Conservation (phyloP, 129 eudicot genomes). For the Heracleum sosnowskyi region DNA sequence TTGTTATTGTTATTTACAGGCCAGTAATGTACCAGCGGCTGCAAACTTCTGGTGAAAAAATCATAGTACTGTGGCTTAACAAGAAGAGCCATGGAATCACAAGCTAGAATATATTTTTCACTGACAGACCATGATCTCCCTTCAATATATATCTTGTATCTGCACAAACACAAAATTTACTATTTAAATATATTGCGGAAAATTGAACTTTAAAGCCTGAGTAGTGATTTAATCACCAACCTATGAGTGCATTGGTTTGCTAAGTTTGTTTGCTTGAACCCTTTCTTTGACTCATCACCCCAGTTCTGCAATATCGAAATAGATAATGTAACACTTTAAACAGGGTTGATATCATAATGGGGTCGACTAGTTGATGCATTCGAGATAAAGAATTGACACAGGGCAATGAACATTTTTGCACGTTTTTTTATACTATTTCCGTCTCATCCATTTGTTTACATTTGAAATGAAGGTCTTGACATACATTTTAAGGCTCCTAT, state of each 20-base stretch:
- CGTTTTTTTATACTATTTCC: no score
- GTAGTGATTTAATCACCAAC: neutral
- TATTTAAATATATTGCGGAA: no score
- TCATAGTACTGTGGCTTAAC: conserved; percentile 66
- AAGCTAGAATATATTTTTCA: conserved; percentile 77
- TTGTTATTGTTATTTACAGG: conserved; percentile 45
- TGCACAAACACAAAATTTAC: conserved; percentile 7
- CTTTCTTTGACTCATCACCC: conserved; percentile 10
- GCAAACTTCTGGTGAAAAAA: conserved; percentile 73
- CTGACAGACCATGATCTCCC: conserved; percentile 93
- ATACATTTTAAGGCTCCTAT: no score
- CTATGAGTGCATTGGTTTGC: conserved; percentile 12
- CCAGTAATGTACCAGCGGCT: conserved; percentile 82
- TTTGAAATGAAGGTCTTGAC: no score
- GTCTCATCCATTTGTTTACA: no score
- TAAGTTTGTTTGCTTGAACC: conserved; percentile 5
- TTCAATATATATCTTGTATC: conserved; percentile 84
- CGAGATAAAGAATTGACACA: neutral
- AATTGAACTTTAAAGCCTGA: neutral
- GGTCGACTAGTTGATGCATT: neutral
- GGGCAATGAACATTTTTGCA: neutral
- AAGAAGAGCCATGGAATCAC: conserved; percentile 64
- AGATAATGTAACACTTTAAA: neutral
- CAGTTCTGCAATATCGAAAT: neutral
- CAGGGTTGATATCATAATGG: neutral